phyloP scores from a whole-genome alignment of 768 basidiomycete genomes.

The Dioszegia aurantiaca region DNA sequence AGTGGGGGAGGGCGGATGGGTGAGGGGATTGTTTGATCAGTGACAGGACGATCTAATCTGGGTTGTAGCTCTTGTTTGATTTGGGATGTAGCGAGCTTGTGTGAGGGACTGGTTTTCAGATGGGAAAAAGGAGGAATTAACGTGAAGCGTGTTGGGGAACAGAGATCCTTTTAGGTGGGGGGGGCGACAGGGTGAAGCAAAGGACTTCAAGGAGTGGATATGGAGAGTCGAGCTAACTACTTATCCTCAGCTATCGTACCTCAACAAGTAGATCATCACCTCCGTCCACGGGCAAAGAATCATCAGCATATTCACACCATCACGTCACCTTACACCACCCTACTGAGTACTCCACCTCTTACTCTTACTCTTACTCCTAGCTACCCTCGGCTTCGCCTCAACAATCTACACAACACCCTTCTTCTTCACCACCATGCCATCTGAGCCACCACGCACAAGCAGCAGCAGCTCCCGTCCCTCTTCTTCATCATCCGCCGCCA shows the following conservation, averaged over 20 bases:
- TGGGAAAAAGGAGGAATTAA: background rate
- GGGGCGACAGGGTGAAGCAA: too few relatives aligned
- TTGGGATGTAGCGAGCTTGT: background rate
- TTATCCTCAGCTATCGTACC: too few relatives aligned
- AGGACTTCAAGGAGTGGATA: too few relatives aligned
- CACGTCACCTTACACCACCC: constrained; percentile 14
- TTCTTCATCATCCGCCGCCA: constrained; percentile 24
- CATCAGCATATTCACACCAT: background rate
- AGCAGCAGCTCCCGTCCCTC: constrained; percentile 15
- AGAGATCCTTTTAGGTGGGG: too few relatives aligned
- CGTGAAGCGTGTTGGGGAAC: too few relatives aligned
- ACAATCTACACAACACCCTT: constrained; percentile 22
- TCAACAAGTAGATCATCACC: too few relatives aligned
- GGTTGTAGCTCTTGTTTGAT: background rate
- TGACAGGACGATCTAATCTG: too few relatives aligned
- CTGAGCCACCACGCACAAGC: constrained; percentile 13
- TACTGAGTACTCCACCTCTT: too few relatives aligned
- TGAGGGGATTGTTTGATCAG: background rate
- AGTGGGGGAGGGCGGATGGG: background rate
- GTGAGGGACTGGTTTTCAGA: background rate
- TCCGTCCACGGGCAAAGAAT: too few relatives aligned
- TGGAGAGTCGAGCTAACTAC: background rate
- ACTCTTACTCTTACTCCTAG: constrained; percentile 16
- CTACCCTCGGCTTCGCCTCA: constrained; percentile 19
- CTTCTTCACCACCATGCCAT: constrained; percentile 13